These are phyloP conservation scores for Trametes sp. DNA, from an alignment of 1,284 basidiomycete species.

Conservation along the genomic window DNA sequence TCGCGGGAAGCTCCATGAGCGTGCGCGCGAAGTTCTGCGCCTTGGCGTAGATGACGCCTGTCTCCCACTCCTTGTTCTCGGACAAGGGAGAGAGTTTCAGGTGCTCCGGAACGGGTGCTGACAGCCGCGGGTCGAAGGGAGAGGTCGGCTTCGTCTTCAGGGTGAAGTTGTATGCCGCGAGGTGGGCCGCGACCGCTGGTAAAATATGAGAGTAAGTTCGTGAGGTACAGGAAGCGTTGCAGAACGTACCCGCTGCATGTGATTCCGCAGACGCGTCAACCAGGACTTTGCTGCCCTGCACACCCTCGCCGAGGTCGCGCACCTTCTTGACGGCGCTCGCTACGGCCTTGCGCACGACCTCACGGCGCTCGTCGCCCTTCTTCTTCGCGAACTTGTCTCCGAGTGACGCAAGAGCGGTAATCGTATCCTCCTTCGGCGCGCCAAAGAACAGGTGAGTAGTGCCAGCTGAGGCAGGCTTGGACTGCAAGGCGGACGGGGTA, in stretches of 20 bases:
- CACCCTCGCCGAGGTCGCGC: conserved; percentile 61
- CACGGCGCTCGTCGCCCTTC: conserved; percentile 58
- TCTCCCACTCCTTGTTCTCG: conserved; percentile 68
- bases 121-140: conserved; percentile 61
- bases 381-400: conserved; percentile 65
- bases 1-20: conserved; percentile 85
- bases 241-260: conserved; percentile 70
- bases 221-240: no score
- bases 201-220: no score
- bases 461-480: conserved; percentile 63
- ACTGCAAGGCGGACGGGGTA: conserved; percentile 38
- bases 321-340: conserved; percentile 73
- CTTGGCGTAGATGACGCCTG: conserved; percentile 74
- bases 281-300: conserved; percentile 56
- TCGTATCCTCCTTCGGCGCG: conserved; percentile 47
- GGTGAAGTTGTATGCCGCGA: conserved; percentile 78
- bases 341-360: conserved; percentile 70
- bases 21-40: conserved; percentile 89
- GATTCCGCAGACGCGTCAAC: conserved; percentile 73
- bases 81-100: conserved; percentile 55
- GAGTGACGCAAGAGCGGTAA: conserved; percentile 67
- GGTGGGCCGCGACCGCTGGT: conserved; percentile 82
- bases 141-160: conserved; percentile 77
- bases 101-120: conserved; percentile 55
- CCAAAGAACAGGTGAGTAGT: conserved; percentile 73